phyloP scores from a whole-genome alignment of 164 flowering plant genomes.

The Piper betle region DNA sequence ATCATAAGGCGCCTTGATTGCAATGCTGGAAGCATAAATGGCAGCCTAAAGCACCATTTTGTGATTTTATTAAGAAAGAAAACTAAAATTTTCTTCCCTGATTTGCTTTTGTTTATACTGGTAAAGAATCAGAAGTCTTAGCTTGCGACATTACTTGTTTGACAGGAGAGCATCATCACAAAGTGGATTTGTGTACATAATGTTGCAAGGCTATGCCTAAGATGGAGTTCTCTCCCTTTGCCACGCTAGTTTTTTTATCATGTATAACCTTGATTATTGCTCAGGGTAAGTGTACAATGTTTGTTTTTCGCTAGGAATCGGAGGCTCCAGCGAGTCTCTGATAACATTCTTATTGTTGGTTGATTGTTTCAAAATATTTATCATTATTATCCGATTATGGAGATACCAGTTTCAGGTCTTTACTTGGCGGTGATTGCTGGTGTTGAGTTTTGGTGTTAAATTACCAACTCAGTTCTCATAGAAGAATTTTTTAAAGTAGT shows the following conservation, averaged over 20 bases:
- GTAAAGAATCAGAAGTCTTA: neutral
- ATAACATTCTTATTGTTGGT: no score
- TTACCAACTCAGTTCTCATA: no score
- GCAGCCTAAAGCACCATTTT: neutral
- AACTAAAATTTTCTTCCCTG: neutral
- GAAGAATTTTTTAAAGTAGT: no score
- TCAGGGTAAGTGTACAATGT: neutral
- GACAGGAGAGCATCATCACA: slow-evolving; percentile 18
- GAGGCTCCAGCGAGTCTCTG: no score
- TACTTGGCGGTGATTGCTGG: no score
- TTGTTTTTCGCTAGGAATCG: no score
- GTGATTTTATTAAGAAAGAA: neutral
- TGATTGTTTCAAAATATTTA: no score
- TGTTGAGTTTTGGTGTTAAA: no score
- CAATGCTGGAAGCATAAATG: neutral
- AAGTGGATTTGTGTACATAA: slow-evolving; percentile 25
- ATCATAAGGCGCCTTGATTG: neutral
- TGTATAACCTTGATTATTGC: neutral
- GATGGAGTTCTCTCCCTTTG: neutral
- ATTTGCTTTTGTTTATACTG: neutral
- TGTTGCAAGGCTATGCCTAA: slow-evolving; percentile 26
- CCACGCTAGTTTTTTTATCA: neutral
- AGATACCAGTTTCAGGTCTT: no score
- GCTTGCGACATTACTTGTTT: neutral
- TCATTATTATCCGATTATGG: no score